These are phyloP conservation scores for Aspergillus brunneoviolaceus DNA, from an alignment of 2,329 filamentous ascomycete genomes.

Conservation along the genomic window DNA sequence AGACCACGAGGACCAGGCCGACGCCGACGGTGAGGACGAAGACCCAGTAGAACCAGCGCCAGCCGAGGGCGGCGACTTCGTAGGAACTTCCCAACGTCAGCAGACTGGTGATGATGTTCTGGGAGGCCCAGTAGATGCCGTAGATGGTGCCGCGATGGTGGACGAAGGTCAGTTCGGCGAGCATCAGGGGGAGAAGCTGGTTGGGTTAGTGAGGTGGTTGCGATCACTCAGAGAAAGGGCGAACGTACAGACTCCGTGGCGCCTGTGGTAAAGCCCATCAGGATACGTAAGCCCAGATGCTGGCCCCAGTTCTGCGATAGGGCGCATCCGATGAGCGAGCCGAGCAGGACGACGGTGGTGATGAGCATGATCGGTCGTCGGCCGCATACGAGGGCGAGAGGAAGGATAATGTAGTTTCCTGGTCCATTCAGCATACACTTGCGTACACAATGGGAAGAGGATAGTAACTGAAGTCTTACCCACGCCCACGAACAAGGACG, in stretches of 20 bases:
- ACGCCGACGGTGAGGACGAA: slow-evolving; percentile 37
- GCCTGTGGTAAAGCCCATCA: slow-evolving; percentile 41
- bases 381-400: slow-evolving; percentile 40
- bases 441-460: background rate
- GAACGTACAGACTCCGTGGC: slow-evolving; percentile 36
- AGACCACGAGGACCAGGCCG: slow-evolving; percentile 39
- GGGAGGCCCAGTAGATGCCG: slow-evolving; percentile 42
- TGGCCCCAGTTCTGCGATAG: slow-evolving; percentile 33
- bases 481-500: slow-evolving; percentile 42
- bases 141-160: slow-evolving; percentile 40
- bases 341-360: slow-evolving; percentile 33
- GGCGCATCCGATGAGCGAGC: slow-evolving; percentile 36
- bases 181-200: slow-evolving; percentile 39
- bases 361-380: slow-evolving; percentile 38
- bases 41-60: slow-evolving; percentile 47
- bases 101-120: slow-evolving; percentile 34
- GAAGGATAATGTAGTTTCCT: slow-evolving; percentile 42
- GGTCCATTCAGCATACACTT: background rate
- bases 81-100: slow-evolving; percentile 40
- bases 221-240: background rate
- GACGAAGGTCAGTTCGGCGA: slow-evolving; percentile 43
- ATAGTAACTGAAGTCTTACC: slow-evolving; percentile 21
- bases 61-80: slow-evolving; percentile 35
- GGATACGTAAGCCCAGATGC: slow-evolving; percentile 39
- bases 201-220: background rate